These are phyloP conservation scores for Lichtheimia ramosa DNA, from an alignment of 371 early-diverging fungal species.

Conservation along the genomic window DNA sequence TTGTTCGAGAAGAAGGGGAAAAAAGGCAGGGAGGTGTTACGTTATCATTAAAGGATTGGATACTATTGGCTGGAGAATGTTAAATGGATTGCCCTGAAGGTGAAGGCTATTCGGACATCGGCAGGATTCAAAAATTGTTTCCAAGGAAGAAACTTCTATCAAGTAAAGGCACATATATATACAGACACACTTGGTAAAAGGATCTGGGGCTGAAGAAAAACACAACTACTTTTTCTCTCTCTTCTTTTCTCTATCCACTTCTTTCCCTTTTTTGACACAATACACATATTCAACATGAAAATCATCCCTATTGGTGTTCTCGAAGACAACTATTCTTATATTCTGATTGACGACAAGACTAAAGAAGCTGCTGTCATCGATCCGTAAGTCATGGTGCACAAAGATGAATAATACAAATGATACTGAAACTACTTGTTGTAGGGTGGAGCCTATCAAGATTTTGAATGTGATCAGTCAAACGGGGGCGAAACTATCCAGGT, in stretches of 20 bases:
- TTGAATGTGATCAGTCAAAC: slow-evolving; percentile 33
- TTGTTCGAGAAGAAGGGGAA: background rate
- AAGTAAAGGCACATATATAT: slow-evolving; percentile 9
- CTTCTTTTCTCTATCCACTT: background rate
- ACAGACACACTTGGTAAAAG: background rate
- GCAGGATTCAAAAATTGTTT: slow-evolving; percentile 6
- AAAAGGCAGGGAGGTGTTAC: background rate
- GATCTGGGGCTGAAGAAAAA: background rate
- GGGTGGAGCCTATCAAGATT: slow-evolving; percentile 58
- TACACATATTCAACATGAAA: slow-evolving; percentile 14
- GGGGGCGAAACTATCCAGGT: slow-evolving; percentile 54
- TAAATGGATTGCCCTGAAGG: background rate
- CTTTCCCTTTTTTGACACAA: background rate
- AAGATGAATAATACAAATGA: background rate
- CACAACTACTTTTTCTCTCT: background rate
- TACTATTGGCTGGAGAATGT: slow-evolving; percentile 1
- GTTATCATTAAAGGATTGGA: background rate
- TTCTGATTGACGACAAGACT: slow-evolving; percentile 71
- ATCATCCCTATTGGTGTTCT: slow-evolving; percentile 28
- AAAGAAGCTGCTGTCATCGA: slow-evolving; percentile 63
- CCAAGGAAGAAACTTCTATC: slow-evolving; percentile 14
- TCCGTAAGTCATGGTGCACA: slow-evolving; percentile 25
- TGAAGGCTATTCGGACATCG: slow-evolving; percentile 1
- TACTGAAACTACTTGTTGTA: background rate
- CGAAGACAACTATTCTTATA: slow-evolving; percentile 65